A percentile compares a stretch with the other conserved stretches of the same genome.
These are phyloP conservation scores for Ogataea parapolymorpha DNA, from an alignment of 805 yeast species.

Conservation along the genomic window DNA sequence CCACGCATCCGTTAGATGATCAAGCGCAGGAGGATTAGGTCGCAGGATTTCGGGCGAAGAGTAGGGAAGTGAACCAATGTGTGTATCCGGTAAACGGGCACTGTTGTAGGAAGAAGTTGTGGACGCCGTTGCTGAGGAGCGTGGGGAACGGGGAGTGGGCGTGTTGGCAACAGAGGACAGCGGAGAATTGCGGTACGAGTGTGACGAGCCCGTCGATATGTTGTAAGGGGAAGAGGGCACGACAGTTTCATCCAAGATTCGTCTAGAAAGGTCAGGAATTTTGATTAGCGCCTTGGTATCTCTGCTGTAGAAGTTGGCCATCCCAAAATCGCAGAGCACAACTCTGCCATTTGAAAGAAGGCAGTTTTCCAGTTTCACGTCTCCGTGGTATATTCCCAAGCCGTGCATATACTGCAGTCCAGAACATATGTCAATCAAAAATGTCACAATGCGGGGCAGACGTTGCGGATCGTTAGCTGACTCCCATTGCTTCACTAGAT, in stretches of 20 bases:
- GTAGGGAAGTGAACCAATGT: constrained; percentile 88
- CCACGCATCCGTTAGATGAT: constrained; percentile 82
- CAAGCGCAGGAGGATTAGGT: constrained; percentile 55
- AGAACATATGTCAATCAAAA: constrained; percentile 50
- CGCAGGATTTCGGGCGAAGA: constrained; percentile 83
- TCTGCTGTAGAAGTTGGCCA: constrained; percentile 43
- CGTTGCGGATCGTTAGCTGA: constrained; percentile 13
- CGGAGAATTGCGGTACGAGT: constrained; percentile 5
- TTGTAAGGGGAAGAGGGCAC: not conserved
- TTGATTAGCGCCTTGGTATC: constrained; percentile 4
- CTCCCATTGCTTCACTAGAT: constrained; percentile 69
- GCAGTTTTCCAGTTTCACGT: constrained; percentile 78
- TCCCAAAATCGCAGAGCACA: constrained; percentile 85
- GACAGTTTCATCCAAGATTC: constrained; percentile 11
- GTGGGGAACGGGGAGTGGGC: constrained; percentile 4
- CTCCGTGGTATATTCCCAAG: constrained; percentile 72
- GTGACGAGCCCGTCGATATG: not conserved
- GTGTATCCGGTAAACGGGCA: constrained; percentile 49
- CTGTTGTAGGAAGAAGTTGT: constrained; percentile 7
- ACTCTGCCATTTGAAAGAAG: constrained; percentile 45
- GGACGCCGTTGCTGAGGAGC: constrained; percentile 6
- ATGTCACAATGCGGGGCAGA: constrained; percentile 30
- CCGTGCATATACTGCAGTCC: constrained; percentile 65
- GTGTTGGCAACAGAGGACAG: constrained; percentile 3
- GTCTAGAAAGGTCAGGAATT: constrained; percentile 17